Evolutionary conservation across 768 basidiomycete species (phyloP), one percentile per base, ranked within the genome.

Genomic region (Mycena sanguinolenta): DNA sequence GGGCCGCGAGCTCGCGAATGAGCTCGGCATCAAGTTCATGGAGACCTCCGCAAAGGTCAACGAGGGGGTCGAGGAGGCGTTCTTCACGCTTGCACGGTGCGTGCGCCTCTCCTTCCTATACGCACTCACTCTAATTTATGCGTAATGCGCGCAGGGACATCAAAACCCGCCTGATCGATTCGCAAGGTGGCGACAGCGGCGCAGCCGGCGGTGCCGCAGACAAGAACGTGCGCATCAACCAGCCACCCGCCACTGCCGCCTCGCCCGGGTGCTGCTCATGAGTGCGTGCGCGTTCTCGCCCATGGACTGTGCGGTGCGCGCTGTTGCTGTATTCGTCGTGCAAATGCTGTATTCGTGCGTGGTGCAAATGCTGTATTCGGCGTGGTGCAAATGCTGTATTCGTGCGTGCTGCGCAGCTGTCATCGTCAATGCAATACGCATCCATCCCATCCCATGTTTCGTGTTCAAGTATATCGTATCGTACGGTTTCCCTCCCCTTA

Each of bases 1-100:
- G 44, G 72, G 72, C 57, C 68, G 69, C 52, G 95, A 97, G 87
- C 94, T 99, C 77, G 95, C 98, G 30, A 96, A 98, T 79, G 96
- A 98, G 79, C 87, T 99, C 74, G 88, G 87, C 70, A 92, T 99
- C 75, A 92, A 95, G 55, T 99, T 98, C 92, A 84, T 99, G 79
- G 98, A 99, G 86, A 99, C 98, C 16, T 96, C 94, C n/a, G 98
- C 98, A 39, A 99, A 99, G 93, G 96, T 94, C 77, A 95, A 97
- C 62, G 97, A 96, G 71, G 98, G 98, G 76, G 98, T 99, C 69
- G 98, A 99, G 81, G 96, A 99, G 82, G 97, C 98, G 7, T 99
- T 99, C 90, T 91, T 98, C 87, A 97, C 96, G 34, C 95, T 99
- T 90, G 97, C 98, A 4, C 95, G 97, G 86, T 73, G n/a, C 19